Evolutionary conservation across 352 stramenopile species (phyloP), one percentile per base, ranked within the genome.

Genomic region (Phytopythium oedochilum): DNA sequence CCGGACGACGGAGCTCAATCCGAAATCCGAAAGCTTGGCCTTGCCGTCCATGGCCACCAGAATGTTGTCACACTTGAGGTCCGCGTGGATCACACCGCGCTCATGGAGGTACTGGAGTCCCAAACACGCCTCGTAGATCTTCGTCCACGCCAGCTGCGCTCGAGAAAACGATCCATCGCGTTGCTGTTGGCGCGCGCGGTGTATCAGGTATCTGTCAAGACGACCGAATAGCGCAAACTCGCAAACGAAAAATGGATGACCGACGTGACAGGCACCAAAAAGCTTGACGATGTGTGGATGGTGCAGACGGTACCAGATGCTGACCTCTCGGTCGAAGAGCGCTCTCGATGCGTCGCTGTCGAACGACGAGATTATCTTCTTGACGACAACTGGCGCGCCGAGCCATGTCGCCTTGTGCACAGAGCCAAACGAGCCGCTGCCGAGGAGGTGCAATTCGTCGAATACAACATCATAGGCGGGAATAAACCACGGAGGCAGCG

Each of bases 61-160:
- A 47, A 71, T 68, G 39, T 66, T 69, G 49, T 72, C 51, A 52
- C 64, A 68, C 34, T 68, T 68, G 26, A 71, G 38, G 53, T 65
- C 60, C 18, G 54, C 55, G 50, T 71, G 64, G 12, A 68, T 46
- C 10, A 71, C 42, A 12, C 38, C 52, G 11, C 54, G 32, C 44
- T 20, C 26, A 32, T 68, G 64, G 2, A 68, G 49, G 18, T 66
- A 63, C 34, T 59, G 56, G 5, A 68, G 46, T 1, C 64, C 64
- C 15, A 68, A 25, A 12, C 50, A 60, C 18, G 57, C 64, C n/a
- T 71, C 64, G 14, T 64, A 47, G 25, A 71, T 31, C 31, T 55
- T 62, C 3, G 28, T 39, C 64, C 64, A 71, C 10, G 44, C 44
- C 1, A 51, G 28, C 14, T 26, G 44, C 25, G 38, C 44, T 0